Conservation (phyloP, 2,329 filamentous ascomycete genomes). For the Aspergillus flavus region DNA sequence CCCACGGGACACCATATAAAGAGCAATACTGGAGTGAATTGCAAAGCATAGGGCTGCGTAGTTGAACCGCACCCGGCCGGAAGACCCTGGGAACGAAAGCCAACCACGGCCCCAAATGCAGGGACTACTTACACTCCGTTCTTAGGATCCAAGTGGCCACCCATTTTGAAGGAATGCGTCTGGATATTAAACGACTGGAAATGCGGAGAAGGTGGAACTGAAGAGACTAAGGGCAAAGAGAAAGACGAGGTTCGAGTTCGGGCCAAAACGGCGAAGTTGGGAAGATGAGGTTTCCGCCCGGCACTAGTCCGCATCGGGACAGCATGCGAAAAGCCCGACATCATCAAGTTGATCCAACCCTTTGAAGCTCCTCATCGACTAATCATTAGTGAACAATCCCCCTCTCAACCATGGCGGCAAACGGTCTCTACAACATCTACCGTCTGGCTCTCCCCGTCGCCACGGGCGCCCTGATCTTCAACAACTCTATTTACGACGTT, state of each 20-base stretch:
- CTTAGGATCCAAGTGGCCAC: slow-evolving; percentile 44
- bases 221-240: slow-evolving; percentile 20
- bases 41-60: not conserved
- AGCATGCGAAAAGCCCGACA: slow-evolving; percentile 39
- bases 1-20: not conserved
- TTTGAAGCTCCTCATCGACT: slow-evolving; percentile 14
- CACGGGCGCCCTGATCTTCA: slow-evolving; percentile 66
- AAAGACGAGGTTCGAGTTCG: slow-evolving; percentile 28
- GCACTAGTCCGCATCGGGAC: slow-evolving; percentile 41
- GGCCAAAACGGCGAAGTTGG: slow-evolving; percentile 36
- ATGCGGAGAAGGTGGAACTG: slow-evolving; percentile 15
- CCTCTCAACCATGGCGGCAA: slow-evolving; percentile 50
- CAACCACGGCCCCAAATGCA: not conserved
- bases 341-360: slow-evolving; percentile 30
- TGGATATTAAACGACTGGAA: slow-evolving; percentile 13
- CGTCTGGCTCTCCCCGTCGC: slow-evolving; percentile 70
- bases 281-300: slow-evolving; percentile 21
- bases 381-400: slow-evolving; percentile 16
- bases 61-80: slow-evolving; percentile 7
- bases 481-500: slow-evolving; percentile 93
- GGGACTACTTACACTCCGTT: slow-evolving; percentile 45
- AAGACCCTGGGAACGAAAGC: slow-evolving; percentile 7
- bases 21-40: not conserved
- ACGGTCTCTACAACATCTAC: slow-evolving; percentile 39
- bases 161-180: slow-evolving; percentile 36